A percentile compares a stretch with the other conserved stretches of the same genome.
These are phyloP conservation scores for Aspergillus novofumigatus DNA, from an alignment of 2,329 filamentous ascomycete species.

Conservation along the genomic window DNA sequence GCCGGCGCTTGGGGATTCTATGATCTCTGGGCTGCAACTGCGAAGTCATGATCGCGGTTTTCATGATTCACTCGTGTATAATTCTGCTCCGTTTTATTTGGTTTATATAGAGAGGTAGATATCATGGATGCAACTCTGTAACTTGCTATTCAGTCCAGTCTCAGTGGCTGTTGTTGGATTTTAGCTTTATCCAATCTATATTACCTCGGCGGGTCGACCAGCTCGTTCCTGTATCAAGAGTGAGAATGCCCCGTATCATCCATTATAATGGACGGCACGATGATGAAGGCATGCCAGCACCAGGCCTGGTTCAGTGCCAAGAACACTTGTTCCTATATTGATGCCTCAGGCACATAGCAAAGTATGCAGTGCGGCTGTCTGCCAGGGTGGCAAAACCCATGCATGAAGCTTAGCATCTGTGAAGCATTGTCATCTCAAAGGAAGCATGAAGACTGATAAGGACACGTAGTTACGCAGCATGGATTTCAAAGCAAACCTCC, in stretches of 20 bases:
- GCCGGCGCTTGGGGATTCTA: conserved; percentile 44
- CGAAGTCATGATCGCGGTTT: conserved; percentile 11
- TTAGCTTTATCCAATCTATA: too few relatives aligned
- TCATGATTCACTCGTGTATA: conserved; percentile 2
- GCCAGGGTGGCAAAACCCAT: too few relatives aligned
- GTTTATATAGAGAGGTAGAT: not conserved
- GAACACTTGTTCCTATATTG: not conserved
- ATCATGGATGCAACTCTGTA: not conserved
- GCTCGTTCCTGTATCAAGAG: too few relatives aligned
- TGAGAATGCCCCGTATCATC: too few relatives aligned
- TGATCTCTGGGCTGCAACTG: conserved; percentile 44
- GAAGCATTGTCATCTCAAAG: not conserved
- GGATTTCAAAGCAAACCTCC: not conserved
- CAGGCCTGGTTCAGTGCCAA: too few relatives aligned
- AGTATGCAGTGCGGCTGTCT: too few relatives aligned
- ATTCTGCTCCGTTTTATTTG: not conserved
- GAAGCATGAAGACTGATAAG: not conserved
- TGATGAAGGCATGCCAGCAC: too few relatives aligned
- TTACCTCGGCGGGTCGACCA: too few relatives aligned
- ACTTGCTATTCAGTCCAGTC: not conserved
- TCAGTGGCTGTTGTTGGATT: too few relatives aligned
- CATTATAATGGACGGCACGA: too few relatives aligned
- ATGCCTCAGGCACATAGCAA: not conserved
- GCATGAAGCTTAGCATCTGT: too few relatives aligned
- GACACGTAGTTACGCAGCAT: not conserved